These are phyloP conservation scores for Penicillium thymicola DNA, from an alignment of 2,329 filamentous ascomycete species.

Conservation along the genomic window DNA sequence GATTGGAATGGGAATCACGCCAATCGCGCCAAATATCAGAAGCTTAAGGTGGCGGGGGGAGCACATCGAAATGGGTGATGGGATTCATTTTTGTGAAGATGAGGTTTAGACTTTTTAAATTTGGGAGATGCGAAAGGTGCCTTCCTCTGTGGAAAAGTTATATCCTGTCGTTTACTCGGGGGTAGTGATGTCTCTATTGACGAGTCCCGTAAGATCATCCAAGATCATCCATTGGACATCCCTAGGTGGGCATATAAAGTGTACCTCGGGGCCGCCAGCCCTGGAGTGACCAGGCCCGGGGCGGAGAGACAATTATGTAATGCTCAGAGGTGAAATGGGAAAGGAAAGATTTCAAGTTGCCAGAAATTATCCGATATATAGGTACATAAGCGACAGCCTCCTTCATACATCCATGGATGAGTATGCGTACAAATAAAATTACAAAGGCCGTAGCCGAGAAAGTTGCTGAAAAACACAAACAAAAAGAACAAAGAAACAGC, in stretches of 20 bases:
- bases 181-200: background rate
- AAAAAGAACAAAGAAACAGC: background rate
- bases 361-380: slow-evolving; percentile 14
- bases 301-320: background rate
- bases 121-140: too few relatives aligned
- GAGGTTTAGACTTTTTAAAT: too few relatives aligned
- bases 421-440: slow-evolving; percentile 26
- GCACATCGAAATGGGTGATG: too few relatives aligned
- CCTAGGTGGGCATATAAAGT: background rate
- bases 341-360: background rate
- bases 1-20: too few relatives aligned
- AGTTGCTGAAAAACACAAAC: slow-evolving; percentile 8
- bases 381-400: slow-evolving; percentile 19
- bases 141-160: too few relatives aligned
- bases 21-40: too few relatives aligned
- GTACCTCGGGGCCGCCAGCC: background rate
- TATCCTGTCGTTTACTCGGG: too few relatives aligned
- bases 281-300: too few relatives aligned
- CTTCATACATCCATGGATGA: slow-evolving; percentile 15
- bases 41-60: too few relatives aligned
- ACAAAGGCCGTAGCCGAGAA: slow-evolving; percentile 5
- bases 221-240: background rate
- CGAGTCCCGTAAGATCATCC: background rate
- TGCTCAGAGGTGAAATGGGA: background rate
- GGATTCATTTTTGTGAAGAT: too few relatives aligned